Evolutionary conservation across 345 rosid species (phyloP).

Genomic region (Eucalyptus lansdowneana): DNA sequence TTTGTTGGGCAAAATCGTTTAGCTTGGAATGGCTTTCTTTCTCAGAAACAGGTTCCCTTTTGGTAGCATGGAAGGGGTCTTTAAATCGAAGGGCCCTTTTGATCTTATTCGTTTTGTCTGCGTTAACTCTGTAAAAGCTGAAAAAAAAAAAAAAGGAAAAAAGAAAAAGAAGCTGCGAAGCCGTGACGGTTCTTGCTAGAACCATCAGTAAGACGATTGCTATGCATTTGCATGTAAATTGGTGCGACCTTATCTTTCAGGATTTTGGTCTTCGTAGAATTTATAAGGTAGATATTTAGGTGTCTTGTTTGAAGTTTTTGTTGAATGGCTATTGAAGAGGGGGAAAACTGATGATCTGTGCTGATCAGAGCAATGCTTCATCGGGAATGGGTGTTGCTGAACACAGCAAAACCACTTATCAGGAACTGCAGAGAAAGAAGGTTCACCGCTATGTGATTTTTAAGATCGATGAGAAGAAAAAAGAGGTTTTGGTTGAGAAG

Average conservation of each 20-base stretch:
- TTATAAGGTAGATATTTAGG: background rate
- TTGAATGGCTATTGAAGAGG: background rate
- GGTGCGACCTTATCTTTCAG: background rate
- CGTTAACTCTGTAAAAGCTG: background rate
- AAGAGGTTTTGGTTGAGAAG: constrained; percentile 50
- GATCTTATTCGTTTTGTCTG: background rate
- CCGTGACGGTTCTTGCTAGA: background rate
- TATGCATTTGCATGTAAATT: background rate
- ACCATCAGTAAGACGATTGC: background rate
- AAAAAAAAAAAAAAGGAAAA: fast-evolving
- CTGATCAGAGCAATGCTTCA: constrained; percentile 56
- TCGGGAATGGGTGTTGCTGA: constrained; percentile 81
- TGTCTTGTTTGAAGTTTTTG: background rate
- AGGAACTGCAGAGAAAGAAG: constrained; percentile 54
- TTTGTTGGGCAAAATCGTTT: background rate
- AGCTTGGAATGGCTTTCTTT: background rate
- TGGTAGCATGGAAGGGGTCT: background rate
- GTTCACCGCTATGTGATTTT: constrained; percentile 34
- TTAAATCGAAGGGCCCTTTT: background rate
- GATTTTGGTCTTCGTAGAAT: background rate
- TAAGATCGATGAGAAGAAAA: constrained; percentile 49
- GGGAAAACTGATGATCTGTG: background rate
- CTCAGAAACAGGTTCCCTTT: background rate
- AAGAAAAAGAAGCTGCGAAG: background rate
- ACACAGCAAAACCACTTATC: constrained; percentile 39